These are phyloP conservation scores for Boletus rufocinnamomeus DNA, from an alignment of 768 basidiomycete genomes.

Conservation along the genomic window DNA sequence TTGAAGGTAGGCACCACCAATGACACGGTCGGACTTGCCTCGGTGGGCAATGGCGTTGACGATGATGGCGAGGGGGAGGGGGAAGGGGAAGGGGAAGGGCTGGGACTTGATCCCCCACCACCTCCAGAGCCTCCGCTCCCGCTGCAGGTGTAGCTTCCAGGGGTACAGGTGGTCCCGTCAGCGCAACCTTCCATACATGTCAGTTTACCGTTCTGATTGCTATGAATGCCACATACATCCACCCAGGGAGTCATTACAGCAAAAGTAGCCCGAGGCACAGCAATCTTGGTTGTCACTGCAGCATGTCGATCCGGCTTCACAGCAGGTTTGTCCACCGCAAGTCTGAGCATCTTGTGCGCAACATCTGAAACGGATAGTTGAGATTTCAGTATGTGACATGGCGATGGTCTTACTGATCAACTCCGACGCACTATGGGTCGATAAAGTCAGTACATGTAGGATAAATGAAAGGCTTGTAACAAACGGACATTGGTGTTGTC, in stretches of 20 bases:
- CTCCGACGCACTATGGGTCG: conserved; percentile 13
- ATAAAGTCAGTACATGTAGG: neutral
- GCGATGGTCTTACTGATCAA: conserved; percentile 3
- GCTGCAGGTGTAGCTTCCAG: conserved; percentile 8
- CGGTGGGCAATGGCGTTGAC: neutral
- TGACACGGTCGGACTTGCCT: neutral
- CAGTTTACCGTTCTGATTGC: neutral
- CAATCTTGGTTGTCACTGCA: conserved; percentile 10
- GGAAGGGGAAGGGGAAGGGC: too few relatives aligned
- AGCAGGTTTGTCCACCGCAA: conserved; percentile 18
- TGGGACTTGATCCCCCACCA: neutral
- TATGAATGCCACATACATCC: conserved; percentile 20
- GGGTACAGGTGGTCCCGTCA: conserved; percentile 10
- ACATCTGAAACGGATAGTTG: conserved; percentile 11
- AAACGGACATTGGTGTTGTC: conserved; percentile 17
- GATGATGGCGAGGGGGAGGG: neutral
- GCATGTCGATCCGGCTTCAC: conserved; percentile 10
- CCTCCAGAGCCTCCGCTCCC: conserved; percentile 1
- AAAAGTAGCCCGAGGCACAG: conserved; percentile 14
- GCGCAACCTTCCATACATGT: conserved; percentile 22
- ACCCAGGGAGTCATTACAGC: conserved; percentile 26
- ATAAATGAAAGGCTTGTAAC: neutral
- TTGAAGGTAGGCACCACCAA: neutral
- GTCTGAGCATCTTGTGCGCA: conserved; percentile 18
- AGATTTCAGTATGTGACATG: neutral